Conservation (phyloP, 1,284 basidiomycete genomes). For the Sanghuangporus sanghuang region DNA sequence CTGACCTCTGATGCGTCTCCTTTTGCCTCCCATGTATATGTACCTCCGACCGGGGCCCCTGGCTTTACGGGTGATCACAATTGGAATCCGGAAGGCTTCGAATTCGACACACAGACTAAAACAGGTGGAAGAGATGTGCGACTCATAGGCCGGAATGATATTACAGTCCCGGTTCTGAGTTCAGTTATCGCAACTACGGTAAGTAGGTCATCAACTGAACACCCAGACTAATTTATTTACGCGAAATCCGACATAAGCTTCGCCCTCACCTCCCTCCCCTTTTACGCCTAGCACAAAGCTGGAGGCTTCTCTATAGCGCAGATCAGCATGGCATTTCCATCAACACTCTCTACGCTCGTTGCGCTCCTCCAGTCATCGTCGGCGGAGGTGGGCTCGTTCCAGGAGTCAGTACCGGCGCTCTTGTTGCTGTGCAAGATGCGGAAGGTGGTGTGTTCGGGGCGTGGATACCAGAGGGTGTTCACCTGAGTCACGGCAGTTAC, state of each 20-base stretch:
- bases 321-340: slow-evolving; percentile 96
- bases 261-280: slow-evolving; percentile 75
- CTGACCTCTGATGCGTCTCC: slow-evolving; percentile 34
- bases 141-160: slow-evolving; percentile 47
- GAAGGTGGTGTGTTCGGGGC: slow-evolving; percentile 69
- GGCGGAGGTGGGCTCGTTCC: slow-evolving; percentile 23
- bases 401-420: slow-evolving; percentile 30
- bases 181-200: slow-evolving; percentile 56
- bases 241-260: slow-evolving; percentile 40
- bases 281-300: slow-evolving; percentile 70
- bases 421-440: slow-evolving; percentile 59
- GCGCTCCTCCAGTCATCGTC: slow-evolving; percentile 33
- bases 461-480: slow-evolving; percentile 74
- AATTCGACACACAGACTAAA: slow-evolving; percentile 30
- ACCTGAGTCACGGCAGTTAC: slow-evolving; percentile 57
- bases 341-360: slow-evolving; percentile 76
- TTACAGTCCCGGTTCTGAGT: slow-evolving; percentile 52
- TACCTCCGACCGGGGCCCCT: slow-evolving; percentile 72
- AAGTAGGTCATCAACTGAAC: slow-evolving; percentile 23
- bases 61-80: slow-evolving; percentile 60
- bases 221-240: slow-evolving; percentile 2
- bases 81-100: slow-evolving; percentile 45
- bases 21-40: slow-evolving; percentile 52
- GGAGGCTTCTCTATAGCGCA: slow-evolving; percentile 88
- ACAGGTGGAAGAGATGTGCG: slow-evolving; percentile 39